Conservation (phyloP, 495 filamentous ascomycete genomes). For the Usnea hakonensis region DNA sequence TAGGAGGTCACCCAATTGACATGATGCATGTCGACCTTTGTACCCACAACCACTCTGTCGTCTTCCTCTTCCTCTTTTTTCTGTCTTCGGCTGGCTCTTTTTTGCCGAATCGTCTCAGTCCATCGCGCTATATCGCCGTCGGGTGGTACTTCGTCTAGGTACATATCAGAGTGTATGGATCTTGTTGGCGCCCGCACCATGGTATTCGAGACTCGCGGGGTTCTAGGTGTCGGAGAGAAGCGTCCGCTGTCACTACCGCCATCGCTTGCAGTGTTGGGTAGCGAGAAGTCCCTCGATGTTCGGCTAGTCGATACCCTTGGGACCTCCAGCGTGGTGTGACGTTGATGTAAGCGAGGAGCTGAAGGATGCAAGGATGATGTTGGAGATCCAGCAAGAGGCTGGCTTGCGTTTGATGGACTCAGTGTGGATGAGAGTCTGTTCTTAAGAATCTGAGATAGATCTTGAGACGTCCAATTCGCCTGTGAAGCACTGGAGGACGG, state of each 20-base stretch:
- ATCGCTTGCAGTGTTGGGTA: conserved; percentile 51
- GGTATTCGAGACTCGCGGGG: conserved; percentile 71
- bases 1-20: conserved; percentile 98
- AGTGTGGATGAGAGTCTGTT: conserved; percentile 67
- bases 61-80: conserved; percentile 86
- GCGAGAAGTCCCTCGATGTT: conserved; percentile 45
- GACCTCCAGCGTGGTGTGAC: conserved; percentile 79
- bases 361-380: conserved; percentile 39
- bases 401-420: conserved; percentile 41
- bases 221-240: conserved; percentile 69
- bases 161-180: conserved; percentile 74
- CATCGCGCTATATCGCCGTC: conserved; percentile 88
- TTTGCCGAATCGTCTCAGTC: conserved; percentile 87
- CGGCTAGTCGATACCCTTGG: conserved; percentile 50
- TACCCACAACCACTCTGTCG: conserved; percentile 90
- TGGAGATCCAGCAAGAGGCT: conserved; percentile 36
- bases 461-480: conserved; percentile 24
- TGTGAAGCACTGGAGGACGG: conserved; percentile 32
- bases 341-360: conserved; percentile 56
- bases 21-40: conserved; percentile 95
- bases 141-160: conserved; percentile 71
- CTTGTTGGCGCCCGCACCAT: conserved; percentile 73
- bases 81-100: conserved; percentile 72
- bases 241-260: conserved; percentile 58
- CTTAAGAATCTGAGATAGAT: conserved; percentile 36